Evolutionary conservation across 441 rosid genomes (phyloP).

Genomic region (Gossypium schwendimanii): DNA sequence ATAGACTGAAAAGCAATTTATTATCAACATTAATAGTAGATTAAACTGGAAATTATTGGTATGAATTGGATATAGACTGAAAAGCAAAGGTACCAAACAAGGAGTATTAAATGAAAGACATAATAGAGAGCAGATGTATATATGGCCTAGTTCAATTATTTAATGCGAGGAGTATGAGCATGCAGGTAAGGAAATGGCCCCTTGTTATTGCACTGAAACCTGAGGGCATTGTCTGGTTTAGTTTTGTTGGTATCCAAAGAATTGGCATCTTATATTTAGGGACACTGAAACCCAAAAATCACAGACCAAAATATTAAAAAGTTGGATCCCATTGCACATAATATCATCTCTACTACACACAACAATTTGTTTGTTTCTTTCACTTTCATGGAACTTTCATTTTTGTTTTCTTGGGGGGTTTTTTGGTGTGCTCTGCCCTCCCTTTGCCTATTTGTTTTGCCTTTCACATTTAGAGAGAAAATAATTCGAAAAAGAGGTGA

Average conservation of each 20-base stretch:
- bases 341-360: not conserved
- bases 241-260: conserved; percentile 28
- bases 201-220: conserved; percentile 30
- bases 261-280: conserved; percentile 1
- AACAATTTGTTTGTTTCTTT: conserved; percentile 23
- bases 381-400: conserved; percentile 36
- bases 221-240: conserved; percentile 35
- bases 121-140: not conserved
- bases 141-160: conserved; percentile 19
- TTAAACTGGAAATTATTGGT: not conserved
- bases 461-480: not conserved
- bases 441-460: not conserved
- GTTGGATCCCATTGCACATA: not conserved
- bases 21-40: too few relatives aligned
- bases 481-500: not conserved
- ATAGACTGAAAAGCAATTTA: not conserved
- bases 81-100: conserved; percentile 2
- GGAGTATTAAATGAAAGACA: not conserved
- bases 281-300: conserved; percentile 9
- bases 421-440: conserved; percentile 7
- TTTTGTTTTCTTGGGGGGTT: conserved; percentile 27
- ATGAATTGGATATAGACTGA: not conserved
- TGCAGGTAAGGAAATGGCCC: conserved; percentile 19
- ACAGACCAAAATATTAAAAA: not conserved
- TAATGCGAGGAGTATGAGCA: conserved; percentile 6